Evolutionary conservation across 2,329 filamentous ascomycete genomes (phyloP), one percentile per base, ranked within the genome.

Genomic region (Aquanectria penicillioides): DNA sequence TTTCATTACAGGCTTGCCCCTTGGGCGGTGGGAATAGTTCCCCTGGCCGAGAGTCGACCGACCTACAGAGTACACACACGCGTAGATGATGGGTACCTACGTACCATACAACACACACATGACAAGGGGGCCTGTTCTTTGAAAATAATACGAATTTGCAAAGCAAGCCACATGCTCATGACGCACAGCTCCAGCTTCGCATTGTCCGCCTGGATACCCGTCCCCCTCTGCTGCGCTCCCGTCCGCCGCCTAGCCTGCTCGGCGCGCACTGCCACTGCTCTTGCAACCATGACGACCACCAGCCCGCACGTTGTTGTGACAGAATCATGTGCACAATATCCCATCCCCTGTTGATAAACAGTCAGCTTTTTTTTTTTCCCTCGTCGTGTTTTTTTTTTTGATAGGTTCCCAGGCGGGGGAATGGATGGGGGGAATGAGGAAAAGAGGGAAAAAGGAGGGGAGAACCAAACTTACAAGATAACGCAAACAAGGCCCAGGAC

Each of bases 401-500:
- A n/a, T n/a, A n/a, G n/a, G n/a, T n/a, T n/a, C n/a, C n/a, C n/a
- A n/a, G n/a, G n/a, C n/a, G n/a, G n/a, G n/a, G n/a, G n/a, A n/a
- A n/a, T n/a, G 11, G 49, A 18, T 13, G 18, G n/a, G 25, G 22
- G 12, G 23, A 23, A 50, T 33, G 4, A 12, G 26, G 38, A 4
- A 20, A 44, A 17, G 36, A 34, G 8, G 17, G 41, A 25, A 41
- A n/a, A 13, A 34, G 25, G 10, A 40, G 15, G 15, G 37, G n/a
- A 23, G 22, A 22, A 40, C 5, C 4, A 4, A 33, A 66, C 72
- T 66, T 69, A 74, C 73, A 74, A 70, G 47, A 74, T 67, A 20
- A 72, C 62, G 69, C 75, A 78, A 17, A 80, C 64, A 46, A 79
- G 72, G 44, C 73, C 62, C 56, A 78, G 72, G 7, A 77, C 71